phyloP scores from a whole-genome alignment of 331 rosid species.

The Cucumis variabilis region DNA sequence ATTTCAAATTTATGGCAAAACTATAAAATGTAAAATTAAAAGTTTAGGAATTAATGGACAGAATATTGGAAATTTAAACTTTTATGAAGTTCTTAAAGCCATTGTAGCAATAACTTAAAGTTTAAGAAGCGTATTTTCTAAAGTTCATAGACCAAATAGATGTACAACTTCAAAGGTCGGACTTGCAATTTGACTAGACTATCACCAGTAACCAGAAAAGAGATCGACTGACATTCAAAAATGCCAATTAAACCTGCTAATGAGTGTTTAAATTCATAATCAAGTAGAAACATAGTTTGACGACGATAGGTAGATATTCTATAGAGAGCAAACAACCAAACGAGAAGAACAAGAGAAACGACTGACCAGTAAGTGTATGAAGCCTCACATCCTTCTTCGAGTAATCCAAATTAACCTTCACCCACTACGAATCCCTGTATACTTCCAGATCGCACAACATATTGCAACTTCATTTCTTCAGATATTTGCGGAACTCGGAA shows the following conservation, averaged over 20 bases:
- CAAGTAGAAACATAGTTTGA: neutral
- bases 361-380: slow-evolving; percentile 85
- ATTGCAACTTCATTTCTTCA: slow-evolving; percentile 37
- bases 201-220: too few species aligned
- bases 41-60: too few species aligned
- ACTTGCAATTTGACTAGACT: too few species aligned
- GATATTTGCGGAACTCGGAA: neutral
- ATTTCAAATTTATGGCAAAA: too few species aligned
- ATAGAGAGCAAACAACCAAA: neutral
- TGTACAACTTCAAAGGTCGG: too few species aligned
- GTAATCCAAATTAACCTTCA: slow-evolving; percentile 94
- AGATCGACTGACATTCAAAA: neutral
- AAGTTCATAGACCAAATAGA: too few species aligned
- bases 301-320: neutral
- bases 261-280: neutral
- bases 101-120: too few species aligned
- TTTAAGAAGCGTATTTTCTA: too few species aligned
- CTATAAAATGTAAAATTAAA: too few species aligned
- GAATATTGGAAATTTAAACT: too few species aligned
- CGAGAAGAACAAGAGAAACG: neutral
- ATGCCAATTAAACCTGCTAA: neutral
- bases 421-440: slow-evolving; percentile 68
- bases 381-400: slow-evolving; percentile 97
- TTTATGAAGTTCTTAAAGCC: too few species aligned
- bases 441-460: slow-evolving; percentile 72